Conservation (phyloP, 495 filamentous ascomycete species). For the Endocarpon pusillum region DNA sequence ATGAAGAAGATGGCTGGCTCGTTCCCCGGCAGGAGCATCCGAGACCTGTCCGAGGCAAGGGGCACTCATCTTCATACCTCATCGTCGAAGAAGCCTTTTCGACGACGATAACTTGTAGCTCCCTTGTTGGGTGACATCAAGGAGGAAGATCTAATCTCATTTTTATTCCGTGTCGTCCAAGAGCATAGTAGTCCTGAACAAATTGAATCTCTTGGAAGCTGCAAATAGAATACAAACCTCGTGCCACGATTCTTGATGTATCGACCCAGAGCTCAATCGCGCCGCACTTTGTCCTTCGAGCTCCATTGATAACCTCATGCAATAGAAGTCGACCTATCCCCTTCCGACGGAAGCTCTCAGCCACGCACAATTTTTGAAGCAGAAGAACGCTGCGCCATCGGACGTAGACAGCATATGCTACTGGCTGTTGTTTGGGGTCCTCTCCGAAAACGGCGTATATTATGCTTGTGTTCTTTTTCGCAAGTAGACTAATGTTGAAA, state of each 20-base stretch:
- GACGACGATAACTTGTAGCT: no score
- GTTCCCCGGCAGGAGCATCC: conserved; percentile 5
- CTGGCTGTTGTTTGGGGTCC: no score
- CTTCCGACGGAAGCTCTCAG: conserved; percentile 29
- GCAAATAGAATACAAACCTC: conserved; percentile 29
- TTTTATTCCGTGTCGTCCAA: conserved; percentile 35
- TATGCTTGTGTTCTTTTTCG: conserved; percentile 38
- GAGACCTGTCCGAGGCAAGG: conserved; percentile 3
- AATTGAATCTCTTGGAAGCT: conserved; percentile 35
- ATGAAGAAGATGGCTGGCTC: conserved; percentile 8
- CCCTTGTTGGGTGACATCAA: no score
- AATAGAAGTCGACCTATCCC: conserved; percentile 36
- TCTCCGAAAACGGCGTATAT: conserved; percentile 18
- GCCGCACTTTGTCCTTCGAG: conserved; percentile 35
- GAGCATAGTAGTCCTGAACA: conserved; percentile 39
- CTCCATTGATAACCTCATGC: conserved; percentile 25
- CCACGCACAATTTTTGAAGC: conserved; percentile 43
- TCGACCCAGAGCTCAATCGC: conserved; percentile 46
- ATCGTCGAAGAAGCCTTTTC: no score
- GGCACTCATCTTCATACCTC: no score
- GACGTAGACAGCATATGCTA: conserved; percentile 39
- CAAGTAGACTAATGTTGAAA: conserved; percentile 34
- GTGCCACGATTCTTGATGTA: conserved; percentile 30
- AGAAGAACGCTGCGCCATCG: conserved; percentile 32
- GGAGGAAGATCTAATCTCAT: conserved; percentile 35